A percentile compares a stretch with the other conserved stretches of the same genome.
These are phyloP conservation scores for Anisodus tanguticus DNA, from an alignment of 257 asterid genomes.

Conservation along the genomic window DNA sequence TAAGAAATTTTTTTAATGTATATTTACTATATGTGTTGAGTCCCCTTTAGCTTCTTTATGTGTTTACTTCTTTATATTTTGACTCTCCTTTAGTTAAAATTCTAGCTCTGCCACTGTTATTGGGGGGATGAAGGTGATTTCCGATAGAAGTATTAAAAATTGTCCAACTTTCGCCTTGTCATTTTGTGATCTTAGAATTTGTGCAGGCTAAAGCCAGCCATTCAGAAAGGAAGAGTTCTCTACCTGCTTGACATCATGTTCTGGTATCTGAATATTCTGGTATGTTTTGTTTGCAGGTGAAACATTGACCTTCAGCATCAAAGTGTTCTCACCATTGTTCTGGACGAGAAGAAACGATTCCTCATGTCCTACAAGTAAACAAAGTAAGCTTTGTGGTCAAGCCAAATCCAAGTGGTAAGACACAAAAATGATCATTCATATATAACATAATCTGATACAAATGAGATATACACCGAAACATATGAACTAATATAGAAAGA, in stretches of 20 bases:
- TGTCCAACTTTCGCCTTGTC: neutral
- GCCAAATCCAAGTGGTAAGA: neutral
- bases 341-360: conserved; percentile 36
- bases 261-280: conserved; percentile 36
- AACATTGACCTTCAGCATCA: conserved; percentile 36
- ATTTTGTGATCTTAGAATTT: neutral
- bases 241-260: conserved; percentile 59
- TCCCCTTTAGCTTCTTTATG: no score
- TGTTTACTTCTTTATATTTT: no score
- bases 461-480: neutral
- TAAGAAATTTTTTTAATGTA: no score
- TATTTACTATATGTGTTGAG: no score
- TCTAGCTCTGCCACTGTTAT: no score
- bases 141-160: no score
- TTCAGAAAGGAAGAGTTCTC: neutral
- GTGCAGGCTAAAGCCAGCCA: neutral
- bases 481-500: neutral
- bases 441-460: neutral
- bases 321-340: conserved; percentile 35
- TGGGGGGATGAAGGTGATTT: no score
- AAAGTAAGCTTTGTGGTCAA: neutral
- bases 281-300: conserved; percentile 34
- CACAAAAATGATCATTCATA: neutral
- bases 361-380: conserved; percentile 33
- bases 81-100: no score